Base-by-base conservation (phyloP, 2,329 filamentous ascomycete genomes). In the Chaetomium strumarium region DNA sequence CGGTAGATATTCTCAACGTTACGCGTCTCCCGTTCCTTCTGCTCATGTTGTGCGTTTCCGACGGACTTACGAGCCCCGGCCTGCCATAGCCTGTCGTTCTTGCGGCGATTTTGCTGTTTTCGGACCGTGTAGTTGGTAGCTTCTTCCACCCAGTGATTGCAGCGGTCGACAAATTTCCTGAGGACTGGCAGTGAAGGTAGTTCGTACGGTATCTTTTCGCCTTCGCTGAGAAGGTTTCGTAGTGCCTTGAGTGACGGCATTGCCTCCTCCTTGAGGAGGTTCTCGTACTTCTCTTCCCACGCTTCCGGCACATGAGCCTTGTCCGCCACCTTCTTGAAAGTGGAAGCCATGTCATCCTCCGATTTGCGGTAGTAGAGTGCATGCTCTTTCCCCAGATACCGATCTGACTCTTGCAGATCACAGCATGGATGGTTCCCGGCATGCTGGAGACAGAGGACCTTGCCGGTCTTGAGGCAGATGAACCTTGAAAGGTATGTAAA, bases 71-170 rank as follows among this genome's bases (percentile, higher is more conserved):
- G 78, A 62, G 80, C 81, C 51, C 84, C 80, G 63, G 82, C 85
- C 59, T 90, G 87, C 83, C 87, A 93, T 41, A 81, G 81, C 66
- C 90, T 93, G 64, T 96, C 92, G 68, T 87, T 95, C 72, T 97
- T 97, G 56, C 92, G 89, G 58, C 93, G 87, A 66, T 95, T 95
- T 71, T 96, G 92, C 73, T 96, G 92, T 74, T 99, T 99, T 62
- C 93, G 88, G 54, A 93, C 91, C 64, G 91, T 96, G 74, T 95
- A 99, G 66, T 88, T 91, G 64, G 89, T 93, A 59, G 93, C 93
- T 72, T 97, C 92, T 64, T 97, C 93, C 58, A 96, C 90, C 88
- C 95, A 96, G 67, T 95, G 90, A 69, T 96, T 95, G 75, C 93
- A 97, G 64, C 89, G 86, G 62, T 96, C 90, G 68, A 99, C 93